These are phyloP conservation scores for Ophiostoma quercus DNA, from an alignment of 2,329 filamentous ascomycete species.

Conservation along the genomic window DNA sequence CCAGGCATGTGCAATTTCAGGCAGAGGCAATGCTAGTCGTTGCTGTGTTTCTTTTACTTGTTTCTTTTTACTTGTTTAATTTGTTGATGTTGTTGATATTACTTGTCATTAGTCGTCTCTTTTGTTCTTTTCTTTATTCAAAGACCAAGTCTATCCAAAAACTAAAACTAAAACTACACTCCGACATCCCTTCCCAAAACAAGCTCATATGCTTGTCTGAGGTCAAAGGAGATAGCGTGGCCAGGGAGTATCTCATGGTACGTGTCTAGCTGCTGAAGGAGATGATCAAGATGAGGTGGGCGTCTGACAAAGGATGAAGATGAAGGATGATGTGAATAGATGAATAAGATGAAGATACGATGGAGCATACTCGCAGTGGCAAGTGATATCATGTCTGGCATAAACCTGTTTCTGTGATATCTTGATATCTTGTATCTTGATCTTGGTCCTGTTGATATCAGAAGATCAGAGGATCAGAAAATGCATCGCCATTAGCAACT, in stretches of 20 bases:
- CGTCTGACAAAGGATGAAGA: not conserved
- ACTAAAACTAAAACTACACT: not conserved
- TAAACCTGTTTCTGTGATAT: not conserved
- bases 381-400: not conserved
- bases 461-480: not conserved
- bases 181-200: not conserved
- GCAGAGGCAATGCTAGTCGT: too few species aligned
- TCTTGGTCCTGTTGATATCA: not conserved
- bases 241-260: not conserved
- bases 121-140: not conserved
- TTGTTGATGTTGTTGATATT: too few species aligned
- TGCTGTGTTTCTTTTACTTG: too few species aligned
- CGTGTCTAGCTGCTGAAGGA: not conserved
- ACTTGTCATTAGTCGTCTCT: not conserved
- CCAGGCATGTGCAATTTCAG: not conserved
- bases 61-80: not conserved
- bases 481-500: not conserved
- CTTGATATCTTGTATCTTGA: not conserved
- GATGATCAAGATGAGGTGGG: not conserved
- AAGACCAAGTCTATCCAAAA: too few species aligned
- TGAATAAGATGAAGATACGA: not conserved
- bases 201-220: constrained; percentile 5
- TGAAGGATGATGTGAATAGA: not conserved
- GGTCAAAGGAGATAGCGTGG: not conserved
- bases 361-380: not conserved